Base-by-base conservation (phyloP, 2,329 filamentous ascomycete genomes). In the Colletotrichum endophyticum region DNA sequence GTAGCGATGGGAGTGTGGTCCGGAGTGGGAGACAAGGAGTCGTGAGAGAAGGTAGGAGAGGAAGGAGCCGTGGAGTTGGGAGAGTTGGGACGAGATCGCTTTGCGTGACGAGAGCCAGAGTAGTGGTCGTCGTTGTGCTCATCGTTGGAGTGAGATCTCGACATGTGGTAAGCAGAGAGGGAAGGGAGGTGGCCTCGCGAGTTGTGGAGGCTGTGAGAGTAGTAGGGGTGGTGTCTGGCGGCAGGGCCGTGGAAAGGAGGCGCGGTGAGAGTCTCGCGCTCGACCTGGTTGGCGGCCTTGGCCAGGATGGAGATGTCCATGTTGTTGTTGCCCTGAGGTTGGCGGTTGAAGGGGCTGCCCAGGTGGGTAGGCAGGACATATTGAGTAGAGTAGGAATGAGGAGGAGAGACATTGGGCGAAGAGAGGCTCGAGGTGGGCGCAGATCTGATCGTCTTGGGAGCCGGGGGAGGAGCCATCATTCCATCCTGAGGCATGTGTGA, bases 1-100 rank as follows among this genome's bases (percentile, higher is more conserved):
- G 96, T 99, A 32, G 96, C 96, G 72, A 99, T 92, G n/a, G 96
- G 96, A n/a, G 97, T 99, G 88, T 98, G 96, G 82, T 99, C 96
- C 13, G 96, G 97, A 3, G 96, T 99, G 6, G 96, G 97, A 12
- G 96, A 99, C 63, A 96, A 91, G 13, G 96, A 98, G 85, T 98
- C 96, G 86, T 98, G 96, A 3, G 96, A 98, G 85, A 98, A 98
- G 5, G 96, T 98, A 30, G 96, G 96, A 36, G 96, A 99, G 30
- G 96, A 98, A 25, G 97, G 97, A 64, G 96, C 96, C 3, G 96
- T 99, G 11, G 96, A 98, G 86, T 98, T 95, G 70, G 96, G 97
- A 44, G 96, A 98, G 84, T 96, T 97, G 59, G 97, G 96, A 80
- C 96, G 90, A 76, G 96, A 99, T 78, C 96, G 93, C 89, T 99